Percentiles rank a stretch among this genome's conserved stretches.
Evolutionary conservation across 148 eudicot species (phyloP).

Genomic region (Drosera capensis): DNA sequence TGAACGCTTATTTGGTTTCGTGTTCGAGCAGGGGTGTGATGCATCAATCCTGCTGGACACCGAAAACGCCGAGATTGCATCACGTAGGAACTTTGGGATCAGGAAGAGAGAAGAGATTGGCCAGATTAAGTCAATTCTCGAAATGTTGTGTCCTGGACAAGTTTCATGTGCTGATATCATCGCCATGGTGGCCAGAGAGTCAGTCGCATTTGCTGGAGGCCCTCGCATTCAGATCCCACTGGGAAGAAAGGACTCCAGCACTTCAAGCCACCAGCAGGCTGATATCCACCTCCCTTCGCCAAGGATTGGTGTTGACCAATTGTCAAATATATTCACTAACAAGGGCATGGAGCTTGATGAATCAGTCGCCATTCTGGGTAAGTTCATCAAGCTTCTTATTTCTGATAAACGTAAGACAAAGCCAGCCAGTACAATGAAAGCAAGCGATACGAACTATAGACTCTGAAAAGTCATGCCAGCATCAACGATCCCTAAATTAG

Average conservation of each 20-base stretch:
- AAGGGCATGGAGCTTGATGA: conserved; percentile 43
- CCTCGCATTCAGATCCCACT: conserved; percentile 30
- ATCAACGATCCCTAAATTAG: no score
- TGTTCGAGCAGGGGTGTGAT: conserved; percentile 40
- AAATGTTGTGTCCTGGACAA: conserved; percentile 23
- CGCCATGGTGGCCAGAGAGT: conserved; percentile 31
- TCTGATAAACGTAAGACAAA: no score
- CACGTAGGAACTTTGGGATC: conserved; percentile 33
- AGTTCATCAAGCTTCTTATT: no score
- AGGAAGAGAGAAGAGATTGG: conserved; percentile 23
- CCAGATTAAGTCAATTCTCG: conserved; percentile 23
- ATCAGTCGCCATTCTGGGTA: conserved; percentile 50
- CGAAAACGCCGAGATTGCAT: conserved; percentile 17
- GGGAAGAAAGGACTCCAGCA: conserved; percentile 40
- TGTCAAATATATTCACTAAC: conserved; percentile 17
- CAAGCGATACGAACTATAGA: no score
- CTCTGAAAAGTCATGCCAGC: no score
- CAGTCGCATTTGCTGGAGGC: conserved; percentile 29
- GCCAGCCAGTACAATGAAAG: no score
- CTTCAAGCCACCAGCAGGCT: conserved; percentile 18
- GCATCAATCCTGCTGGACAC: conserved; percentile 38
- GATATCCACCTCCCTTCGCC: conserved; percentile 31
- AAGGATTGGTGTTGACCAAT: conserved; percentile 17
- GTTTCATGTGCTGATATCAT: conserved; percentile 54
- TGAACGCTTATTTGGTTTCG: no score